Evolutionary conservation across 495 filamentous ascomycete species (phyloP).

Genomic region (Penicillium canescens): DNA sequence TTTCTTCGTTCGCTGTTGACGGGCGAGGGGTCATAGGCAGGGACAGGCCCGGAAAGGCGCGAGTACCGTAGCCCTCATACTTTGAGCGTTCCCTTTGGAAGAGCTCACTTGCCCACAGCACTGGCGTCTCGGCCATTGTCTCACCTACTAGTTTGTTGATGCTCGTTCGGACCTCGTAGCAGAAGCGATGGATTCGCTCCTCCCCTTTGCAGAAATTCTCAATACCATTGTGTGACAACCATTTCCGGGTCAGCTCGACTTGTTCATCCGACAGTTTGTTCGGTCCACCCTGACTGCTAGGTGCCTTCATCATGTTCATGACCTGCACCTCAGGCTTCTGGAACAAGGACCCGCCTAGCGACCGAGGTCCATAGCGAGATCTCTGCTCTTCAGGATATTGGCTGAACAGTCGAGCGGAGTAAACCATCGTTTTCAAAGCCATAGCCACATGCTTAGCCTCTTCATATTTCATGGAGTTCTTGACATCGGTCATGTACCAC

Average conservation of each 20-base stretch:
- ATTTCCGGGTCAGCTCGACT: constrained; percentile 79
- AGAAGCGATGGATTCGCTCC: constrained; percentile 93
- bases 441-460: constrained; percentile 83
- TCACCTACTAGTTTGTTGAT: constrained; percentile 86
- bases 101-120: constrained; percentile 89
- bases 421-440: constrained; percentile 88
- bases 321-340: constrained; percentile 84
- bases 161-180: constrained; percentile 84
- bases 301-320: constrained; percentile 82
- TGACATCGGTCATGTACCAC: constrained; percentile 98
- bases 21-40: constrained; percentile 40
- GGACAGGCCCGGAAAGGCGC: constrained; percentile 47
- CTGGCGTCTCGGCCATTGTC: constrained; percentile 81
- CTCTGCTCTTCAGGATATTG: constrained; percentile 46
- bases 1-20: constrained; percentile 56
- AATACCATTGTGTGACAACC: constrained; percentile 77
- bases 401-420: constrained; percentile 42
- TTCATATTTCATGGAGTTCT: constrained; percentile 87
- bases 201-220: constrained; percentile 97
- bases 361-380: constrained; percentile 50
- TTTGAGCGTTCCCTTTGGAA: constrained; percentile 76
- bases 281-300: constrained; percentile 80
- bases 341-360: constrained; percentile 62
- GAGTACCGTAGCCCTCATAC: constrained; percentile 64
- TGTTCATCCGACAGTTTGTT: constrained; percentile 98